These are phyloP conservation scores for Psilocybe cubensis DNA, from an alignment of 768 basidiomycete species.

Conservation along the genomic window DNA sequence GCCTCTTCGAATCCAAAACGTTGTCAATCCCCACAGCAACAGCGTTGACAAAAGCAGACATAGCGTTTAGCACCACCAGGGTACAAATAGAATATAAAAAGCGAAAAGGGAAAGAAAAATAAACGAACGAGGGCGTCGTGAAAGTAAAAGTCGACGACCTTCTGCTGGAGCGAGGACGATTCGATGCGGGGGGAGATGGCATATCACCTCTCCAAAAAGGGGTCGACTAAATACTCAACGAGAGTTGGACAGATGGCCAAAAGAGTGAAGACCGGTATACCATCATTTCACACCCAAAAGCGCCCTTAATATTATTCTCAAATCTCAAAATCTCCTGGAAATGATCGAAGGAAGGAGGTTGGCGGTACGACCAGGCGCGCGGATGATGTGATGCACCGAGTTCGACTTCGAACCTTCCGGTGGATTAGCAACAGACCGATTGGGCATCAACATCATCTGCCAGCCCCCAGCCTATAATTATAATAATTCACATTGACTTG, in stretches of 20 bases:
- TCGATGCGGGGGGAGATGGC: background rate
- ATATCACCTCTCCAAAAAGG: background rate
- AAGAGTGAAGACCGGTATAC: background rate
- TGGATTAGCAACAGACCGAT: background rate
- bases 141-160: background rate
- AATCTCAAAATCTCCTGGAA: background rate
- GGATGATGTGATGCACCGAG: slow-evolving; percentile 10
- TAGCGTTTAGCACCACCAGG: slow-evolving; percentile 16
- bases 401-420: background rate
- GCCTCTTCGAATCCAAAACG: slow-evolving; percentile 23
- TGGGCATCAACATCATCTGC: background rate
- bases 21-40: slow-evolving; percentile 30
- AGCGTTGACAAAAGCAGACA: slow-evolving; percentile 24
- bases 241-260: background rate
- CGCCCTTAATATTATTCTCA: background rate
- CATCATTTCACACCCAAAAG: background rate
- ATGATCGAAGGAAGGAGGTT: slow-evolving; percentile 8
- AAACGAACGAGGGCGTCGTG: background rate
- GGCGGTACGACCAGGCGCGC: background rate
- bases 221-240: background rate
- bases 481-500: too few relatives aligned
- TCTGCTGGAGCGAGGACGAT: background rate
- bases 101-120: background rate
- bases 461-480: background rate
- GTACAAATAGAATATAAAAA: slow-evolving; percentile 5